phyloP scores from a whole-genome alignment of 805 yeast species.

The Hanseniaspora lachancei region DNA sequence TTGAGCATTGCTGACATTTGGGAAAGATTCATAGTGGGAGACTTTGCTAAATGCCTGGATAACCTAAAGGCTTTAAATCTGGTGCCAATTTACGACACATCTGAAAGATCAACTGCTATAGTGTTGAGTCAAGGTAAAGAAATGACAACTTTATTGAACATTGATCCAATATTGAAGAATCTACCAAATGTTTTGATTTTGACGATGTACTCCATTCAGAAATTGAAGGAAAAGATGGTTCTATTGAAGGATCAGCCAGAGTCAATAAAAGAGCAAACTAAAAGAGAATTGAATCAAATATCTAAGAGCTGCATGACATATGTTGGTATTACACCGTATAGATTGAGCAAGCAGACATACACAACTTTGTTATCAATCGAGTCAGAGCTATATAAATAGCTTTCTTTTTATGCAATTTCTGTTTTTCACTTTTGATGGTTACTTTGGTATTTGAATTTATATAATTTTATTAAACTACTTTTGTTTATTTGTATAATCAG shows the following conservation, averaged over 20 bases:
- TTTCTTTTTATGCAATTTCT: too few relatives aligned
- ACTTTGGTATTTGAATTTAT: not conserved
- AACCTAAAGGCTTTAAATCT: conserved; percentile 48
- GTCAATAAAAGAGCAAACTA: conserved; percentile 39
- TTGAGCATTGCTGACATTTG: conserved; percentile 58
- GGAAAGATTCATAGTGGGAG: conserved; percentile 39
- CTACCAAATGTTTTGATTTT: conserved; percentile 69
- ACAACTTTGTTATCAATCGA: conserved; percentile 57
- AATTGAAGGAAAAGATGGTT: conserved; percentile 33
- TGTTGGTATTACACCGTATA: conserved; percentile 88
- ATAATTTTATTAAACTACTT: conserved; percentile 15
- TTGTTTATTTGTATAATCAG: conserved; percentile 34
- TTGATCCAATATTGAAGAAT: conserved; percentile 48
- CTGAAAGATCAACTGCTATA: conserved; percentile 46
- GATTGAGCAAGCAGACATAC: conserved; percentile 77
- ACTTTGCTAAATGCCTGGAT: conserved; percentile 47
- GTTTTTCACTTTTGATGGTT: conserved; percentile 1
- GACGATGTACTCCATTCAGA: conserved; percentile 65
- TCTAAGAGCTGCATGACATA: conserved; percentile 85
- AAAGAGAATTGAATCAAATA: conserved; percentile 41
- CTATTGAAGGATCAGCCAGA: conserved; percentile 15
- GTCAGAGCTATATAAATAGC: conserved; percentile 23
- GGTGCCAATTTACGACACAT: conserved; percentile 45
- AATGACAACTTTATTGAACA: not conserved
- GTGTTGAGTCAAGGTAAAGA: conserved; percentile 41